Conservation (phyloP, 495 filamentous ascomycete species). For the Melanomma pulvis-pyrius region DNA sequence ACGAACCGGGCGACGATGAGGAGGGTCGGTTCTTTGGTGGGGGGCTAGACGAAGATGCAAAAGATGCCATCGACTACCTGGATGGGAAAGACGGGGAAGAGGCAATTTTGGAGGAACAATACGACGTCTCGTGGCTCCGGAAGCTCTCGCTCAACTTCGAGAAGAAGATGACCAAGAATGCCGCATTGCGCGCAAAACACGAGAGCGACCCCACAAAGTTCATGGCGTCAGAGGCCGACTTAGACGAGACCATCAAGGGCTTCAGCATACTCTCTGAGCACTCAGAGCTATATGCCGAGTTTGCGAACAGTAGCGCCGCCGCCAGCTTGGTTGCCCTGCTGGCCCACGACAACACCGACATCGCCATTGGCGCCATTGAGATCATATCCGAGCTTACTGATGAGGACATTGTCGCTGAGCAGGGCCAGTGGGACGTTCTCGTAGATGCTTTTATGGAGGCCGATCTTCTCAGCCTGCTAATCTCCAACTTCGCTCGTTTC, state of each 20-base stretch:
- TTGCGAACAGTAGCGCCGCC: conserved; percentile 76
- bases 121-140: conserved; percentile 82
- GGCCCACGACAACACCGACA: conserved; percentile 95
- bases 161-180: conserved; percentile 86
- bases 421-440: conserved; percentile 78
- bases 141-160: conserved; percentile 84
- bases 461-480: conserved; percentile 79
- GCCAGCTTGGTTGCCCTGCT: conserved; percentile 76
- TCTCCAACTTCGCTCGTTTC: conserved; percentile 79
- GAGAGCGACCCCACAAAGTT: conserved; percentile 84
- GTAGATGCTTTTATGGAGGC: conserved; percentile 81
- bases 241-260: conserved; percentile 88
- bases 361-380: conserved; percentile 88
- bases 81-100: conserved; percentile 67
- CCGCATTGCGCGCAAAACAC: conserved; percentile 86
- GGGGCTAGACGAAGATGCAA: conserved; percentile 78
- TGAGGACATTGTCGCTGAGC: conserved; percentile 85
- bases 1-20: conserved; percentile 73
- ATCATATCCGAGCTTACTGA: conserved; percentile 92
- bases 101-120: conserved; percentile 66
- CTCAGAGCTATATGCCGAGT: conserved; percentile 80
- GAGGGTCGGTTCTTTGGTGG: conserved; percentile 95
- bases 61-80: conserved; percentile 87
- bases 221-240: conserved; percentile 84
- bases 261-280: conserved; percentile 87